Base-by-base conservation (phyloP, 768 basidiomycete species). In the Strobilomyces echinocephalus region DNA sequence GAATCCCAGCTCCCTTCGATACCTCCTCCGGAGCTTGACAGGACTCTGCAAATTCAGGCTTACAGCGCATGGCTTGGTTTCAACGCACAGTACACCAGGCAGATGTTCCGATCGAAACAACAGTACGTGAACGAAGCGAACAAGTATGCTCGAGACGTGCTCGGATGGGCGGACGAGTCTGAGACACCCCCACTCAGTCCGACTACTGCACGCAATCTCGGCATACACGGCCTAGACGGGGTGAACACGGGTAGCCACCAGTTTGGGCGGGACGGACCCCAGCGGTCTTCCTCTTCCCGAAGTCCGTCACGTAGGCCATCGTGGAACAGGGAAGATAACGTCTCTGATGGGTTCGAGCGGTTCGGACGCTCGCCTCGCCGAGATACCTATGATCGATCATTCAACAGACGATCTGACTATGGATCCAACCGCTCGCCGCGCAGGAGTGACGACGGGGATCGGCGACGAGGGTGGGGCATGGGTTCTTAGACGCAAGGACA, bases 51-150 rank as follows among this genome's bases (percentile, higher is more conserved):
- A 61, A 69, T 68, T 1, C 74, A 79, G 59, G 77, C 78, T 1
- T 85, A 84, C 59, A 70, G 73, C 33, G 76, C 80, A 26, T 80
- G 73, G 72, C 63, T 85, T 40, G 83, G 83, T 12, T 85, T 80
- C 63, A 84, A 83, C 63, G 76, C 79, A 18, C 63, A 70, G 5
- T 68, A 66, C 44, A 42, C 70, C 31, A 76, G 69, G 59, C 48
- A 55, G 8, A 49, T 80, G 50, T 62, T 67, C 39, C 77, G 76
- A 74, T 69, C 67, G 10, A 69, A 61, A 42, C 69, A 65, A 40
- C 61, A 70, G 15, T 69, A 79, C 18, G 79, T 83, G 5, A 47
- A 65, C 21, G 63, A 69, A 38, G 79, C 61, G 9, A 75, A 74
- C 50, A 58, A 50, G 53, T 77, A 72, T 54, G 73, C 68, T 33